Base-by-base conservation (phyloP, 345 rosid species). In the Salix brachista region DNA sequence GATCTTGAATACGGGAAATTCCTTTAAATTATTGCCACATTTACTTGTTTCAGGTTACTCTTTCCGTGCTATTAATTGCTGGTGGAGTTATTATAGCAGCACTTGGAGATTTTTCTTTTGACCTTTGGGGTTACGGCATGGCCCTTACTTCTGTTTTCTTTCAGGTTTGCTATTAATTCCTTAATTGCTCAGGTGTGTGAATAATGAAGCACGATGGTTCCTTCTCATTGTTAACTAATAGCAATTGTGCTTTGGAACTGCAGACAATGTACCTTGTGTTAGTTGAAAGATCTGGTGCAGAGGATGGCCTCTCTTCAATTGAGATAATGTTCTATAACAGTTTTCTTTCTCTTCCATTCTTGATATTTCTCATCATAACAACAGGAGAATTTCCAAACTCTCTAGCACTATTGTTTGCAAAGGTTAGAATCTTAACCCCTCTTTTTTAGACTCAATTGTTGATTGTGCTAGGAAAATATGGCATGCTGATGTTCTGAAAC, bases 251-350 rank as follows among this genome's bases (percentile, higher is more conserved):
- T 71, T 77, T 65, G 72, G 73, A 80, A 76, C 17, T 87, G 88
- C 90, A 96, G 99, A 96, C 98, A 12, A 91, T 93, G 98, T 96
- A 96, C 88, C 98, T 96, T 64, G 94, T 96, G 30, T 81, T 96
- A 78, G 99, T 96, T 52, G 99, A 96, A 89, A 91, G 88, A 82
- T 93, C 94, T 73, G 99, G 99, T 80, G 98, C 94, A 60, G 98
- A 96, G 75, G 96, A 90, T 74, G 99, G 97, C 61, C 98, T 96
- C 79, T 89, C 99, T 64, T 96, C 97, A 6, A 62, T 90, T 17
- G 98, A 96, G 85, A 93, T 96, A 75, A 96, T 96, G 99, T 91
- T 90, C 78, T 96, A 96, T 73, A 96, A 96, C 88, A 93, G 98
- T 85, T 86, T 96, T 81, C 87, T 96, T 71, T 93, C 98, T 39